Evolutionary conservation across 805 yeast species (phyloP).

Genomic region (Ogataea pini): DNA sequence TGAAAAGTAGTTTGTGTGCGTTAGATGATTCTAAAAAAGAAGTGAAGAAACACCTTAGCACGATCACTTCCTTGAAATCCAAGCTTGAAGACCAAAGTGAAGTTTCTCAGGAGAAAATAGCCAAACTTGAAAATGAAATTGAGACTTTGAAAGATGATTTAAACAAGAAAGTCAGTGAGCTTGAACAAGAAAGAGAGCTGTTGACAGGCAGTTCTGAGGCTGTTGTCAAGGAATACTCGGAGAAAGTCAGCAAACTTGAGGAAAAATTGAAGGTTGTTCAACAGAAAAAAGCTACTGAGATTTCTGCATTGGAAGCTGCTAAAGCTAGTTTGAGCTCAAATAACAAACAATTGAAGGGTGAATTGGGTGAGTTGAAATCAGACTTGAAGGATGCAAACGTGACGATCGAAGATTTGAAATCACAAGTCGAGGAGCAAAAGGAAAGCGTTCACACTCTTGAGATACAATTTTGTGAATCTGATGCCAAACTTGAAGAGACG

Average conservation of each 20-base stretch:
- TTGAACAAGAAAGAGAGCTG: constrained; percentile 52
- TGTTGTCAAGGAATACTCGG: constrained; percentile 48
- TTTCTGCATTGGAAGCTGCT: constrained; percentile 19
- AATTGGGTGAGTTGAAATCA: background rate
- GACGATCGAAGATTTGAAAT: background rate
- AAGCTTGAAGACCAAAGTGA: constrained; percentile 27
- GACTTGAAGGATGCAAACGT: constrained; percentile 1
- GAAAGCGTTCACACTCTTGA: background rate
- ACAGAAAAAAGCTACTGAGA: constrained; percentile 13
- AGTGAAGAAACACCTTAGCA: constrained; percentile 14
- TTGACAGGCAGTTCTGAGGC: constrained; percentile 52
- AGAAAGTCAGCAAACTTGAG: constrained; percentile 46
- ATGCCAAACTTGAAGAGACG: constrained; percentile 8
- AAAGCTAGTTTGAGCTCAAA: constrained; percentile 9
- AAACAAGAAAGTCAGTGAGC: constrained; percentile 41
- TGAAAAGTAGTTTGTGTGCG: constrained; percentile 11
- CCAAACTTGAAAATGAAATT: constrained; percentile 34
- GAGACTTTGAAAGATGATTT: constrained; percentile 36
- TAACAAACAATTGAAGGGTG: background rate
- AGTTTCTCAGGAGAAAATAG: constrained; percentile 20
- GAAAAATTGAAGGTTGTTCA: constrained; percentile 24
- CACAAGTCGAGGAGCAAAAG: background rate
- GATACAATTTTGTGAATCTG: constrained; percentile 1
- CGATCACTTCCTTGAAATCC: constrained; percentile 15
- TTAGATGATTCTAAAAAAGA: constrained; percentile 24